A percentile compares a stretch with the other conserved stretches of the same genome.
phyloP scores from a whole-genome alignment of 495 filamentous ascomycete genomes.

The Neurospora cerealis region DNA sequence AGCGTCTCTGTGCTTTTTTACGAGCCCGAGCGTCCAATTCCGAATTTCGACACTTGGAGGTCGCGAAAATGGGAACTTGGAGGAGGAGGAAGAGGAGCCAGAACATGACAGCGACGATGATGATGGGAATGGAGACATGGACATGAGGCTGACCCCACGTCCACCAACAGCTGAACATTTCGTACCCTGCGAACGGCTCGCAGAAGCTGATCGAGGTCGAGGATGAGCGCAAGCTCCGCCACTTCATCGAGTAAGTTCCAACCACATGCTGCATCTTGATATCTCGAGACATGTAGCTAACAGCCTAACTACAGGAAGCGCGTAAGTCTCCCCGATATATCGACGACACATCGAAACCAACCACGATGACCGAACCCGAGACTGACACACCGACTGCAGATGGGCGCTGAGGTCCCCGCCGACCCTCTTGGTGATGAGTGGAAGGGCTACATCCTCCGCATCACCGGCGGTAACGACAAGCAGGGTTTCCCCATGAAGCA shows the following conservation, averaged over 20 bases:
- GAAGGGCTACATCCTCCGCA: conserved; percentile 96
- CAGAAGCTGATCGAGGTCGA: conserved; percentile 98
- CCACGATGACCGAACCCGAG: conserved; percentile 1
- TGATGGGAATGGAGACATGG: not conserved
- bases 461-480: conserved; percentile 99
- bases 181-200: conserved; percentile 95
- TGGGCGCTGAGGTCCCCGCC: conserved; percentile 91
- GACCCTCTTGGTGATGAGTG: conserved; percentile 96
- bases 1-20: not conserved
- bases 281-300: conserved; percentile 2
- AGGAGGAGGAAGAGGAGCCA: not conserved
- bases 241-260: conserved; percentile 46
- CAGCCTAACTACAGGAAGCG: conserved; percentile 20
- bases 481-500: conserved; percentile 99
- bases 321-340: conserved; percentile 16
- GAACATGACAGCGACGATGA: not conserved
- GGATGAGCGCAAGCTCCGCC: conserved; percentile 75
- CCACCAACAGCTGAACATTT: conserved; percentile 77
- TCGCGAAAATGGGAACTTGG: not conserved
- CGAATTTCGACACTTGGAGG: not conserved
- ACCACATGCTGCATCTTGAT: not conserved
- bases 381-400: conserved; percentile 35
- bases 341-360: conserved; percentile 18
- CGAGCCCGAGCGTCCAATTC: not conserved
- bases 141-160: conserved; percentile 11